phyloP scores from a whole-genome alignment of 352 stramenopile species.

The Phytophthora foliorum region DNA sequence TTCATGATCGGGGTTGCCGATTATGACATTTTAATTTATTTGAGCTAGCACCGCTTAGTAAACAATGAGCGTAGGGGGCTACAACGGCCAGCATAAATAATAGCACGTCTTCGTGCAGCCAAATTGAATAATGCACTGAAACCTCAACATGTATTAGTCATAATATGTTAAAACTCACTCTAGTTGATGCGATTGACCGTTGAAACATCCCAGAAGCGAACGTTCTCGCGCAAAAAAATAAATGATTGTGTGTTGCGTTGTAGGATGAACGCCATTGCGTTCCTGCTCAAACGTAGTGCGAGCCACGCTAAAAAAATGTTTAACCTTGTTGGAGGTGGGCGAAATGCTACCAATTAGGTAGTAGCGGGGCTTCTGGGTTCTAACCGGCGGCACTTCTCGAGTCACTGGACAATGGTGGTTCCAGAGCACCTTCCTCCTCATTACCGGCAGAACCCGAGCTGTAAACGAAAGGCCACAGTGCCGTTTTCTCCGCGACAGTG shows the following conservation, averaged over 20 bases:
- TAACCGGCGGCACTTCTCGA: neutral
- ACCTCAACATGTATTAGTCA: too few relatives aligned
- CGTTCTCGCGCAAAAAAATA: neutral
- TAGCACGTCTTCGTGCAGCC: too few relatives aligned
- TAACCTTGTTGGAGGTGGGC: neutral
- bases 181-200: too few relatives aligned
- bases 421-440: neutral
- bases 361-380: neutral
- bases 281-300: neutral
- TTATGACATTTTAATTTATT: too few relatives aligned
- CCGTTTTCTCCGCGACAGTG: neutral
- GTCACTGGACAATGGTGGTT: neutral
- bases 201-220: neutral
- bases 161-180: too few relatives aligned
- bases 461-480: neutral
- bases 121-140: too few relatives aligned
- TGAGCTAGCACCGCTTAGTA: too few relatives aligned
- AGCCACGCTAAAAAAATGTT: neutral
- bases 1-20: too few relatives aligned
- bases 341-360: neutral
- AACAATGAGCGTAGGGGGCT: too few relatives aligned
- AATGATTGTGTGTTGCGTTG: neutral
- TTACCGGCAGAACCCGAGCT: neutral
- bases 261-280: neutral
- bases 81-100: too few relatives aligned